Evolutionary conservation across 805 yeast species (phyloP), one percentile per base, ranked within the genome.

Genomic region (Spathaspora hagerdaliae): DNA sequence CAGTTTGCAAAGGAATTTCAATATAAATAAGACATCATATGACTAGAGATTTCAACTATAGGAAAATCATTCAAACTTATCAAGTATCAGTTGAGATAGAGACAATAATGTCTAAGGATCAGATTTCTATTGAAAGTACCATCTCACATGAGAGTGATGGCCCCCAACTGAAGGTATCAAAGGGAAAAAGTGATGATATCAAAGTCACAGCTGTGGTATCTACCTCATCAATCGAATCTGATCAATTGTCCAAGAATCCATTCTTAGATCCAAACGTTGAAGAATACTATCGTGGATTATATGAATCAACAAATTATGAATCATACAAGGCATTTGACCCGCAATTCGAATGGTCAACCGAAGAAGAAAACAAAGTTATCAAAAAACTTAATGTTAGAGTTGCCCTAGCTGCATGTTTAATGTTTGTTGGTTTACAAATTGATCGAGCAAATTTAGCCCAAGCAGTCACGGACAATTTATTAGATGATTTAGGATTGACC

Each of bases 371-470:
- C 32, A 65, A 59, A 36, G 56, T 82, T 6, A 57, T 74, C 12
- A 55, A 78, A 58, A 81, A 78, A 53, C 65, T 79, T 36, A 87
- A 83, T 50, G 69, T 69, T 65, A 64, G 73, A 38, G 85, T 83
- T 27, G 67, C 81, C 5, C 60, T 79, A 29, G 70, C 82, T 69
- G 84, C 85, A 0, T 78, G 79, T 48, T 52, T 82, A 45, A 71
- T 81, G 79, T 82, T 82, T 56, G 63, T 77, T 38, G 79, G 80
- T 8, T 67, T 82, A 44, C 81, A 82, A 55, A 60, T 81, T 46
- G 86, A 81, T 60, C 63, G 87, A 53, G 74, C 74, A 41, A 82
- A 82, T 57, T 60, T 82, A 41, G 56, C 69, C 3, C 83, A 81
- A 54, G 85, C 85, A 7, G 66, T 79, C 5, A 67, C 87, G 0